Base-by-base conservation (phyloP, 768 basidiomycete species). In the Auricularia sp. region DNA sequence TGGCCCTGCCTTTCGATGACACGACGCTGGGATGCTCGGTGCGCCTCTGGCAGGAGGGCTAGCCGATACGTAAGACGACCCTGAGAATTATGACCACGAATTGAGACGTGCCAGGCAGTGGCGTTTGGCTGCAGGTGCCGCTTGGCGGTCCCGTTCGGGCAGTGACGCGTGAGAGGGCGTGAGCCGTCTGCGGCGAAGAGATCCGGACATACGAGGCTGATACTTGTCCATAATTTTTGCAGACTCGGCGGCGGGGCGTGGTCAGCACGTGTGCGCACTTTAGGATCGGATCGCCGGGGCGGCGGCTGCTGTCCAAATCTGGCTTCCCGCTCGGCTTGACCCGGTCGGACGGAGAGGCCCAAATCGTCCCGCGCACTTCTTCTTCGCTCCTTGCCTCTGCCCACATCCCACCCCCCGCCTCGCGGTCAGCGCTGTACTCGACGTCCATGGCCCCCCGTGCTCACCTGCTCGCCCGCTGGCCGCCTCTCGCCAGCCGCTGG, bases 401-500 rank as follows among this genome's bases (percentile, higher is more conserved):
- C 47, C 47, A 18, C 47, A 16, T 51, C 47, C 47, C 47, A 51
- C 10, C 21, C 47, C 16, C 47, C 18, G 21, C 47, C 7, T 14
- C 39, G 39, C 39, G 39, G 39, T 42, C 39, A 42, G 47, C 14
- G 18, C 47, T 16, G 18, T 6, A 18, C 47, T 6, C 14, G 11
- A 8, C 47, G 16, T 5, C 47, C 47, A 51, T 51, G 47, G 18
- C 47, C 47, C 18, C 47, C 47, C 47, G 29, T 33, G 18, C 56
- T 29, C 56, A 35, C 56, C 56, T 36, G 34, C 73, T 81, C 12
- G 71, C 76, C 4, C 73, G 70, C 1, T 74, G 75, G 56, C 80
- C 80, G 18, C 61, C 68, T 0, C 77, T 73, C 73, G 29, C 77
- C 14, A 78, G 73, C 64, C 76, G 71, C 63, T 82, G 80, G 80